Percentiles rank a stretch among this genome's conserved stretches.
Conservation (phyloP, 495 filamentous ascomycete species). For the Xylaria palmicola region DNA sequence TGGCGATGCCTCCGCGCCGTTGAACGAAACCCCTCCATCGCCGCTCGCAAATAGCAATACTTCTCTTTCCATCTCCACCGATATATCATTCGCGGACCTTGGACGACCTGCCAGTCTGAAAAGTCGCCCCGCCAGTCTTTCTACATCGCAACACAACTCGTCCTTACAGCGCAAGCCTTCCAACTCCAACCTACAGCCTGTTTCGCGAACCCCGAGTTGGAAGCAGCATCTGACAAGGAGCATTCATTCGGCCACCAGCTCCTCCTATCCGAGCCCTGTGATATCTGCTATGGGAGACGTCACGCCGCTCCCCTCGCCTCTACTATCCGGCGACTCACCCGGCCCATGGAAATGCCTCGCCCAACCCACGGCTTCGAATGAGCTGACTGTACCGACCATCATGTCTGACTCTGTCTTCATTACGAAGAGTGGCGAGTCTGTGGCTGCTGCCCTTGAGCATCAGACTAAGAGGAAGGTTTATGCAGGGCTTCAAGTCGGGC, state of each 20-base stretch:
- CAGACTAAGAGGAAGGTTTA: slow-evolving; percentile 55
- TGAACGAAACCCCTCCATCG: slow-evolving; percentile 20
- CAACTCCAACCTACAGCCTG: slow-evolving; percentile 38
- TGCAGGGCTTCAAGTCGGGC: slow-evolving; percentile 37
- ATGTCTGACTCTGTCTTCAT: slow-evolving; percentile 44
- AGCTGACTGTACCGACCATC: slow-evolving; percentile 33
- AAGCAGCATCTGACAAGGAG: slow-evolving; percentile 37
- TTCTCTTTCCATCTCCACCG: slow-evolving; percentile 37
- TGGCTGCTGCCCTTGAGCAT: slow-evolving; percentile 44
- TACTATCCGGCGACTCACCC: slow-evolving; percentile 71
- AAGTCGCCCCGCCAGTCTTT: slow-evolving; percentile 24
- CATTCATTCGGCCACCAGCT: slow-evolving; percentile 46
- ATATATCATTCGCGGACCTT: slow-evolving; percentile 28
- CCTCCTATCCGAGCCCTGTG: slow-evolving; percentile 56
- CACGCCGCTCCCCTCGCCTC: slow-evolving; percentile 88
- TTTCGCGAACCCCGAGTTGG: slow-evolving; percentile 50
- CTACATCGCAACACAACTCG: slow-evolving; percentile 27
- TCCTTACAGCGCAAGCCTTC: slow-evolving; percentile 41
- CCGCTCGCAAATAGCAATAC: slow-evolving; percentile 20
- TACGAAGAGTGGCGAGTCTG: slow-evolving; percentile 52
- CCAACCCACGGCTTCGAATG: slow-evolving; percentile 41
- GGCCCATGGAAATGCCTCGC: slow-evolving; percentile 61
- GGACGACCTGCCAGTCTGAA: slow-evolving; percentile 27
- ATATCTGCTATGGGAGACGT: slow-evolving; percentile 84
- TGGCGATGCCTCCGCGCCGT: slow-evolving; percentile 17